Evolutionary conservation across 192 early-diverging fungal species (phyloP), one percentile per base, ranked within the genome.

Genomic region (Podila minutissima): DNA sequence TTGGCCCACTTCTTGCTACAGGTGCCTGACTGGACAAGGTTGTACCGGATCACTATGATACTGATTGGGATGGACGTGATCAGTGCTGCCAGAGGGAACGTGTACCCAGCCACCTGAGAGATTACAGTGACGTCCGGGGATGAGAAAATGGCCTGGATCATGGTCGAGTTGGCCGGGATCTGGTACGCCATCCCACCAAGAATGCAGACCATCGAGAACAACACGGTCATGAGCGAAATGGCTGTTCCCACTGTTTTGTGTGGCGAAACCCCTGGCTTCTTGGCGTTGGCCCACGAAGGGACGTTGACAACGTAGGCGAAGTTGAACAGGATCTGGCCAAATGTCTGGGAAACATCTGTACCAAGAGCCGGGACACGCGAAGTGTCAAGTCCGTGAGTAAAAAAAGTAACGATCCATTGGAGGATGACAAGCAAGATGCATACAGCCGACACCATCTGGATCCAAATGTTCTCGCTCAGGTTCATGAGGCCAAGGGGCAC

Each of bases 251-350:
- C 75, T 10, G 85, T 84, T 74, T 85, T 91, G 33, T 89, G 84
- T 33, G 90, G 83, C 5, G 86, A 86, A 19, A 94, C 93, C 19
- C 74, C 69, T 41, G 83, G 75, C 66, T 89, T 83, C 67, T 90
- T 88, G 22, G 88, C 87, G 65, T 93, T 93, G 26, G 91, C 83
- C 87, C 88, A 91, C 24, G 88, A 89, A 0, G 92, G 92, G 20
- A 93, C 72, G 8, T 91, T 91, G 37, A 89, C 91, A n/a, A 92
- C 89, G 62, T 91, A 86, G 10, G 90, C 88, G 58, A 86, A 94
- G 70, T 93, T 94, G 62, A 93, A 93, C 35, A 94, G 83, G 29
- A 93, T 89, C 22, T 83, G 86, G 8, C 91, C 92, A 41, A 94
- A 79, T 2, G 90, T 87, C 31, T 72, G 79, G 7, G 85, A 84